Evolutionary conservation across 1,139 yeast species (phyloP), one percentile per base, ranked within the genome.

Genomic region (Pichia sp.): DNA sequence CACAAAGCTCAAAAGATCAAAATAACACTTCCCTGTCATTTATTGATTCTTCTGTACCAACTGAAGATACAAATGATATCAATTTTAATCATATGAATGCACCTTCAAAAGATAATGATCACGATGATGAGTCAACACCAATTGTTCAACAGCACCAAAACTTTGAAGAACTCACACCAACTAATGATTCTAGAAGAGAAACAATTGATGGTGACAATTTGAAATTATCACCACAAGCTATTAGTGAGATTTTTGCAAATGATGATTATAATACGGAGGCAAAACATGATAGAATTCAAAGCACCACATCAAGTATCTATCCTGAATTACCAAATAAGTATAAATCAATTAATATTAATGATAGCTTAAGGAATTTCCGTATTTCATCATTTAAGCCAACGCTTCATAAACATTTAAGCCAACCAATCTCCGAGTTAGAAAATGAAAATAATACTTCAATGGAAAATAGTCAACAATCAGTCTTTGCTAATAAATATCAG

Each of bases 271-370:
- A 12, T n/a, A 15, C n/a, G 3, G 20, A 26, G 7, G 22, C 40
- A 7, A 22, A 34, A 16, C 13, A 7, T 24, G 11, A 24, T n/a
- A 40, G 51, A 45, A 39, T 45, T 11, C 46, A 43, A 26, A 46
- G 54, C 43, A 42, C 43, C 2, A 36, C 53, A 7, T 52, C 56
- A 30, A 50, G 53, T 37, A 27, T 50, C 7, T 52, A 50, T 35
- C 44, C 55, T 32, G 54, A 52, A 34, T 5, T 47, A 30, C 55
- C 55, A 32, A 32, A 18, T 1, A 35, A 32, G 16, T 37, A 26
- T n/a, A 44, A 35, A 37, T 36, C 43, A 23, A 2, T 30, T 11
- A 42, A 29, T 16, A 32, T 36, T 6, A 42, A 45, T 20, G 39
- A 30, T 16, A 47, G 51, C 7, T 23, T 47, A 36, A 50, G 40